phyloP scores from a whole-genome alignment of 208 protist genomes.

The Trypanosoma scelopori region DNA sequence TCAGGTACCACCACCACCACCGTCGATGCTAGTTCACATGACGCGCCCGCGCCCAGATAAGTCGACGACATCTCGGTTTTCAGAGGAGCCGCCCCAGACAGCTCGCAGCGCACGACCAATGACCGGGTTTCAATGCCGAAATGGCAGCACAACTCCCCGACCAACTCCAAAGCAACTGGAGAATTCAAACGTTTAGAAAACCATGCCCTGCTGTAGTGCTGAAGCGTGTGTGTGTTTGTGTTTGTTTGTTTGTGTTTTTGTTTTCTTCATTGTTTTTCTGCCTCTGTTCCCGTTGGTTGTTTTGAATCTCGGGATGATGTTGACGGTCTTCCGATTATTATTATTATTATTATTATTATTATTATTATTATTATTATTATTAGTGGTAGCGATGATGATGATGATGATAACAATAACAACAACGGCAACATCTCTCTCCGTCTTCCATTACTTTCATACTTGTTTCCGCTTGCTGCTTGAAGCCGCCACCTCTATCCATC shows the following conservation, averaged over 20 bases:
- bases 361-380: no score
- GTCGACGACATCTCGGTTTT: background rate
- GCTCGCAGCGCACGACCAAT: background rate
- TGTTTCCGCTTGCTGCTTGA: slow-evolving; percentile 10
- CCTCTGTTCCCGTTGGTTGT: slow-evolving; percentile 6
- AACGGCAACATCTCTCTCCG: background rate
- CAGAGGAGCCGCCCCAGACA: background rate
- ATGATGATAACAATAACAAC: no score
- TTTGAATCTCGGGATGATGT: background rate
- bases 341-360: no score
- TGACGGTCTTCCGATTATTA: no score
- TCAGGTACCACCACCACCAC: background rate
- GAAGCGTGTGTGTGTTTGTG: background rate
- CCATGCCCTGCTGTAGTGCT: background rate
- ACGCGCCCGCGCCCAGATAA: background rate
- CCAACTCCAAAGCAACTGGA: background rate
- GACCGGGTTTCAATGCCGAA: background rate
- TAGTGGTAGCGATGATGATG: no score
- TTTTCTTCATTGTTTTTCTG: slow-evolving; percentile 2
- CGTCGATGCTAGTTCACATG: slow-evolving; percentile 13
- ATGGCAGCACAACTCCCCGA: background rate
- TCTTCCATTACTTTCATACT: slow-evolving; percentile 8
- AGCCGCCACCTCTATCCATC: background rate
- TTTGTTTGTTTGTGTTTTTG: background rate
- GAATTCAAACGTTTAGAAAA: background rate